A percentile compares a stretch with the other conserved stretches of the same genome.
These are phyloP conservation scores for Myxozyma udenii DNA, from an alignment of 805 yeast species.

Conservation along the genomic window DNA sequence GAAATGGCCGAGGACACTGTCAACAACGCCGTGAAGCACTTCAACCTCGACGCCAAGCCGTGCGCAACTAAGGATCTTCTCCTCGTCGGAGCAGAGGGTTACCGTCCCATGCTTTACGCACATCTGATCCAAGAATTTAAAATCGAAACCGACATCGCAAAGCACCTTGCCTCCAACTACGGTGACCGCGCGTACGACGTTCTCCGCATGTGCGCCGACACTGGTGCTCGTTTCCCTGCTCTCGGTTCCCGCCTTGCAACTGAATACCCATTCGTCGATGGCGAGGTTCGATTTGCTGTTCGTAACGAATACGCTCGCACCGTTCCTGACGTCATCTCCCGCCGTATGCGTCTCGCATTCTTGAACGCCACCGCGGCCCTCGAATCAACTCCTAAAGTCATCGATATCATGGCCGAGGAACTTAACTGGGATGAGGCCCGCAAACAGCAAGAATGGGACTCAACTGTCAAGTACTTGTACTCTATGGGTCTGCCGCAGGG, in stretches of 20 bases:
- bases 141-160: slow-evolving; percentile 70
- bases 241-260: slow-evolving; percentile 43
- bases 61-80: slow-evolving; percentile 48
- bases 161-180: slow-evolving; percentile 79
- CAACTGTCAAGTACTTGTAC: slow-evolving; percentile 38
- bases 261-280: slow-evolving; percentile 81
- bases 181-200: slow-evolving; percentile 79
- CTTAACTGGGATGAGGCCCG: slow-evolving; percentile 66
- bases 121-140: slow-evolving; percentile 75
- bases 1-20: slow-evolving; percentile 97
- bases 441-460: slow-evolving; percentile 49
- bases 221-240: slow-evolving; percentile 35
- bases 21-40: slow-evolving; percentile 58
- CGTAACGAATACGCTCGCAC: slow-evolving; percentile 82
- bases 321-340: slow-evolving; percentile 83
- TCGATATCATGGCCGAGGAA: slow-evolving; percentile 77
- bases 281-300: slow-evolving; percentile 80
- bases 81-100: slow-evolving; percentile 78
- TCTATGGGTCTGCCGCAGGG: slow-evolving; percentile 41
- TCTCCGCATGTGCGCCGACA: slow-evolving; percentile 50
- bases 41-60: slow-evolving; percentile 42
- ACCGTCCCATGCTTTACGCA: slow-evolving; percentile 68
- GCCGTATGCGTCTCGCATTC: slow-evolving; percentile 91
- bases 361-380: slow-evolving; percentile 82
- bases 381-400: slow-evolving; percentile 77